Conservation (phyloP, 768 basidiomycete genomes). For the Xerocomellus chrysenteron region DNA sequence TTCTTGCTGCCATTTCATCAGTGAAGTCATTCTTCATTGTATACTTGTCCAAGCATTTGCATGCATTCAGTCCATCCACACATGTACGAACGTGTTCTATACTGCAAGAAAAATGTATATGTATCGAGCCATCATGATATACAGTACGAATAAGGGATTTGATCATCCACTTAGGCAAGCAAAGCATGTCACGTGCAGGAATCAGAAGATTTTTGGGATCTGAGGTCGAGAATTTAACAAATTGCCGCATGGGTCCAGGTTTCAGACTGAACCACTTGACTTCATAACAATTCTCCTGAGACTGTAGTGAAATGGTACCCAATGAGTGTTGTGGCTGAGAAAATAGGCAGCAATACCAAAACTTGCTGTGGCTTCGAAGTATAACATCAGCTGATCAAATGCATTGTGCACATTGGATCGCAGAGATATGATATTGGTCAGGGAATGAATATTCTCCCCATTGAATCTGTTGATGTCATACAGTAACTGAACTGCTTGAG, state of each 20-base stretch:
- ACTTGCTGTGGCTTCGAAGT: conserved; percentile 8
- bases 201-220: conserved; percentile 11
- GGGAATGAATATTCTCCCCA: conserved; percentile 6
- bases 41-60: too few relatives aligned
- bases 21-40: too few relatives aligned
- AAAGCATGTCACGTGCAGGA: conserved; percentile 11
- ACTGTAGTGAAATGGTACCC: neutral
- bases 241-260: neutral
- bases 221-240: conserved; percentile 2
- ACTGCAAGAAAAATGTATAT: too few relatives aligned
- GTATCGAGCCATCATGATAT: too few relatives aligned
- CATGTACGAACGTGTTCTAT: too few relatives aligned
- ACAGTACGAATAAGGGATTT: too few relatives aligned
- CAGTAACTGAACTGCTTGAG: conserved; percentile 3
- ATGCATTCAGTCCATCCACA: too few relatives aligned
- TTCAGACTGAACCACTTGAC: neutral
- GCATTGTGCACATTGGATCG: neutral
- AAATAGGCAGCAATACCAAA: neutral
- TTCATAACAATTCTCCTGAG: neutral
- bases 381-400: conserved; percentile 4
- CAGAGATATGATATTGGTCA: conserved; percentile 7
- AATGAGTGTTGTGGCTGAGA: neutral
- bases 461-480: neutral
- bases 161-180: too few relatives aligned
- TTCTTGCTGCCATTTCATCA: too few relatives aligned